Evolutionary conservation across 1,284 basidiomycete genomes (phyloP), one percentile per base, ranked within the genome.

Genomic region (Blastosporella zonata): DNA sequence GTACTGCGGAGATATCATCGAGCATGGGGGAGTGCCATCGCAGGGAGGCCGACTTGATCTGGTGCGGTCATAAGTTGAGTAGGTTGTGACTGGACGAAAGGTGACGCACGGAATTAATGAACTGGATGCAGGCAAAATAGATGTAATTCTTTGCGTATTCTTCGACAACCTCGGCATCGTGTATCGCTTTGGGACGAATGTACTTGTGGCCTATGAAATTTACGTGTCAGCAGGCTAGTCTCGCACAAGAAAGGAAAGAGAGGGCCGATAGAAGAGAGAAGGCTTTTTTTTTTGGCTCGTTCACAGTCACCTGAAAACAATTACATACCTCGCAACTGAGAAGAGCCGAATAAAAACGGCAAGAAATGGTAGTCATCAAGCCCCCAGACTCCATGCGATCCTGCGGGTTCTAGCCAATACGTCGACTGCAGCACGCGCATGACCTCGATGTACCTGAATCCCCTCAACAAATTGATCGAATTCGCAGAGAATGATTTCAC

Each of bases 1-100:
- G 50, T 63, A 88, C 96, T 3, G 87, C 93, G 0, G 93, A 96
- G 53, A 99, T 99, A 65, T 98, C 96, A 64, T 98, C 93, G 9
- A 99, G 79, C 96, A 99, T 99, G 0, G 96, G 97, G 0, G 93
- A 97, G 70, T 99, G 97, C 97, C 96, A 99, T 43, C 95, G 79
- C 2, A 99, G 74, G 0, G 93, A 94, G 0, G 94, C 94, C 0
- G 94, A 95, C 68, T 99, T 98, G 61, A 97, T 92, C 90, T 93
- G 57, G 1, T 15, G 41, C n/a, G 29, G 25, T n/a, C 15, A 13
- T 38, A 2, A 36, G 37, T n/a, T 17, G 12, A 17, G 13, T 7
- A n/a, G 3, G 29, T 13, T 8, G 17, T 18, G 12, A 28, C 6
- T 0, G 31, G 18, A 8, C 13, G 29, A 45, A n/a, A n/a, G 42